These are phyloP conservation scores for Periconia sp. DNA, from an alignment of 2,329 filamentous ascomycete genomes.

Conservation along the genomic window DNA sequence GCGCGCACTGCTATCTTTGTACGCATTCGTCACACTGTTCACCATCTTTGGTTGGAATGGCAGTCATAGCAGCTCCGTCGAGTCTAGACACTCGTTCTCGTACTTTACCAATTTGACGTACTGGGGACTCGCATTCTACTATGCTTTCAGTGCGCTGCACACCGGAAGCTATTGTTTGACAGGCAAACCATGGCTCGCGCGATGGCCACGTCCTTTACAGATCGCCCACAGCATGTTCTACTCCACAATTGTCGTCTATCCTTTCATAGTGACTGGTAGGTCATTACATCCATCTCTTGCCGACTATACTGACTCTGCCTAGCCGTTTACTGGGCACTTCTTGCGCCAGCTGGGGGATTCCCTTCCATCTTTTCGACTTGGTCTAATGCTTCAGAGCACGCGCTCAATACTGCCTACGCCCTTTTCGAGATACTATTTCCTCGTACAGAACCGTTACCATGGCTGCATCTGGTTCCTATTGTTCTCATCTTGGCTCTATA, in stretches of 20 bases:
- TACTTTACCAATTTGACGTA: slow-evolving; percentile 85
- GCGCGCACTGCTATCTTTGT: slow-evolving; percentile 63
- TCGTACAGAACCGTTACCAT: slow-evolving; percentile 67
- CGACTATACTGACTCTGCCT: slow-evolving; percentile 17
- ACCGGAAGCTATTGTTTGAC: slow-evolving; percentile 66
- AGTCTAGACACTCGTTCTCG: slow-evolving; percentile 66
- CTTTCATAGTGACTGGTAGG: slow-evolving; percentile 53
- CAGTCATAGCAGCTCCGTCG: slow-evolving; percentile 56
- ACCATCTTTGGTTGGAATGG: slow-evolving; percentile 72
- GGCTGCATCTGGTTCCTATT: slow-evolving; percentile 70
- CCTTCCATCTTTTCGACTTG: slow-evolving; percentile 46
- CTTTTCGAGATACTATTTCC: slow-evolving; percentile 77
- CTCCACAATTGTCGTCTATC: slow-evolving; percentile 50
- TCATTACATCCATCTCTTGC: slow-evolving; percentile 8
- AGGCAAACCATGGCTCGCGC: slow-evolving; percentile 43
- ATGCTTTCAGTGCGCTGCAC: slow-evolving; percentile 70
- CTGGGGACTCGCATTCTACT: slow-evolving; percentile 85
- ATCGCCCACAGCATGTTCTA: slow-evolving; percentile 50
- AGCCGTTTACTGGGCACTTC: slow-evolving; percentile 53
- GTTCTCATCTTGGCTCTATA: slow-evolving; percentile 75
- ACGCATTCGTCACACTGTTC: slow-evolving; percentile 73
- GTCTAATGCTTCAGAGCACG: slow-evolving; percentile 76
- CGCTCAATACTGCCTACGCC: slow-evolving; percentile 74
- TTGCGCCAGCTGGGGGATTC: slow-evolving; percentile 41
- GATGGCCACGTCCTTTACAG: slow-evolving; percentile 47